Evolutionary conservation across 2,329 filamentous ascomycete genomes (phyloP), one percentile per base, ranked within the genome.

Genomic region (Ceratocystis ficicola): DNA sequence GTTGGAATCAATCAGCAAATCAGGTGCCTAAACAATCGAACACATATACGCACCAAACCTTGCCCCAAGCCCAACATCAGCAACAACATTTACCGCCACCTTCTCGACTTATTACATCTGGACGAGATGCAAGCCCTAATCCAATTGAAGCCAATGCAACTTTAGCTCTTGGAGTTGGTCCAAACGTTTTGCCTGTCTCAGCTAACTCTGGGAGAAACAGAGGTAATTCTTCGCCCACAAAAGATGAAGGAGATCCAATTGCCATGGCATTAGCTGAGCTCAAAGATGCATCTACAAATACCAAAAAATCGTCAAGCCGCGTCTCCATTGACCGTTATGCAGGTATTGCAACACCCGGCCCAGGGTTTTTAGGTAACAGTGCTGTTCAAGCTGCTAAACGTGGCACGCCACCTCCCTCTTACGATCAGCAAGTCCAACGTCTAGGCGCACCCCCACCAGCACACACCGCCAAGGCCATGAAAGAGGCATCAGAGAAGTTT

Each of bases 271-370:
- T 99, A 6, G 94, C 93, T 10, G 93, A 99, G 72, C 81, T 99
- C 44, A 97, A 95, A 77, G 90, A 87, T 0, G 88, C 92, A 3
- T 81, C 80, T 0, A 79, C 88, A 12, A 82, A 79, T 17, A 46
- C 25, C 22, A 97, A 97, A 75, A 87, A 92, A 70, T 83, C 90
- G 5, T 86, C 86, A 2, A 81, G 83, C 62, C 85, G 95, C n/a
- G 85, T 96, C 68, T 95, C 94, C n/a, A 94, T 92, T 20, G 95
- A 99, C 74, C 86, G 89, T 68, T 96, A 96, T 75, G 90, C 95
- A 72, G 93, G 94, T n/a, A 87, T 99, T 69, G 79, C 89, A 12
- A 96, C 93, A 1, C 93, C 94, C 4, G 86, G 82, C 5, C 88
- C 83, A 0, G 80, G 79, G 6, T 72, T 73, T 59, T 64, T 66